phyloP scores from a whole-genome alignment of 2,329 filamentous ascomycete species.

The Colletotrichum aenigma region DNA sequence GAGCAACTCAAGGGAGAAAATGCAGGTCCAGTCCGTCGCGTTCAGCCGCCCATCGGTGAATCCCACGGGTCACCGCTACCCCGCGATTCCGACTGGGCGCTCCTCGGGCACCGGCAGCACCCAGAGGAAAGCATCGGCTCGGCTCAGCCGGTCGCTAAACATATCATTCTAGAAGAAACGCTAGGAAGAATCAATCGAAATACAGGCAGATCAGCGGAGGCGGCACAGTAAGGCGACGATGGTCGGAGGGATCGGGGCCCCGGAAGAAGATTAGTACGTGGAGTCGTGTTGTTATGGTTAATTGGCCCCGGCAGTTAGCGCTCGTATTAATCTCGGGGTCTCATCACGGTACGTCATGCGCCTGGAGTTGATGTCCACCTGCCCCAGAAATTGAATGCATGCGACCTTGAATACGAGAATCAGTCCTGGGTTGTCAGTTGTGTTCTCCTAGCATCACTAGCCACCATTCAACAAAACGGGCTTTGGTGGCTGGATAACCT shows the following conservation, averaged over 20 bases:
- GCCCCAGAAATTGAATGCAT: slow-evolving; percentile 7
- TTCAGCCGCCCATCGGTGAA: not conserved
- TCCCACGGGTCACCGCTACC: not conserved
- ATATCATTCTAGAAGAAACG: not conserved
- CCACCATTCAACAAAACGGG: not conserved
- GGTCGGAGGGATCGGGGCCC: not conserved
- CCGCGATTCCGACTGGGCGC: not conserved
- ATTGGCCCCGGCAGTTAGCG: not conserved
- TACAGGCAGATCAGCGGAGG: slow-evolving; percentile 1
- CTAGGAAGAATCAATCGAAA: not conserved
- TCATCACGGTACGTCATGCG: slow-evolving; percentile 11
- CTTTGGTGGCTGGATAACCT: not conserved
- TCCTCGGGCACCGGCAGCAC: not conserved
- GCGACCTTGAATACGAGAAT: slow-evolving; percentile 17
- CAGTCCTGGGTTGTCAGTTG: not conserved
- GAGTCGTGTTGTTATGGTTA: slow-evolving; percentile 2
- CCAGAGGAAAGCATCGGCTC: not conserved
- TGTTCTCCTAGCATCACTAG: not conserved
- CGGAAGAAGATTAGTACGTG: not conserved
- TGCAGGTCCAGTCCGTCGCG: no score
- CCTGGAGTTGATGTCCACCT: not conserved
- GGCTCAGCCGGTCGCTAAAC: not conserved
- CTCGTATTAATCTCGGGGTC: slow-evolving; percentile 8
- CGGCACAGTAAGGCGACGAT: not conserved
- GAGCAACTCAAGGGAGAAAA: not conserved